Evolutionary conservation across 1,139 yeast species (phyloP), one percentile per base, ranked within the genome.

Genomic region (Lodderomyces parapsilosis): DNA sequence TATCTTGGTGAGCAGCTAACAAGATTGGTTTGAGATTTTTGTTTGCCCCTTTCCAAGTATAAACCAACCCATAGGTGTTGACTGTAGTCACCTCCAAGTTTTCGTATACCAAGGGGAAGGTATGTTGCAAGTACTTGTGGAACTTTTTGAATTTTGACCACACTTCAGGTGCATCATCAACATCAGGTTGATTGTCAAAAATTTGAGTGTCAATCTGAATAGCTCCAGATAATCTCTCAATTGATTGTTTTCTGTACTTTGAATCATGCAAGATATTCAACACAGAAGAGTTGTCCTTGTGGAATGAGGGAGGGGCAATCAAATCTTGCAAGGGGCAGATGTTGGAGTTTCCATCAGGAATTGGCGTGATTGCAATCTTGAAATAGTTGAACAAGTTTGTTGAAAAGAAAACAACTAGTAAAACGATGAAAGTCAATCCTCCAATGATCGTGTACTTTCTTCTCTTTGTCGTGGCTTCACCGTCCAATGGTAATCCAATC

Each of bases 1-100:
- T 87, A 57, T 87, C 96, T 58, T 82, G 88, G 60, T 88, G 96
- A 2, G 93, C 90, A 62, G 83, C 76, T 36, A 86, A 66, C 60
- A 87, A 58, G 11, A 83, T 51, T 5, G 96, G 96, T 58, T 83
- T 81, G 53, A 83, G 66, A 2, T 55, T 47, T 9, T 40, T 39
- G 46, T 81, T 65, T 0, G 76, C n/a, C 24, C 95, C 95, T 50
- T 78, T 64, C 84, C 88, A 83, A 22, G 83, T 75, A 56, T 72
- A 80, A 14, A 87, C 74, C 46, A 87, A 65, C 0, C 90, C 93
- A 49, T 80, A 76, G 30, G 79, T 74, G 56, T 87, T 86, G 41
- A 86, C 81, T 30, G 66, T 71, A 39, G 80, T 81, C 25, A 81
- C 66, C 42, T 69, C 66, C 44, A 82, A 60, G 18, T 70, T 55